phyloP scores from a whole-genome alignment of 176 grass and related monocot genomes.

The Ensete glaucum region DNA sequence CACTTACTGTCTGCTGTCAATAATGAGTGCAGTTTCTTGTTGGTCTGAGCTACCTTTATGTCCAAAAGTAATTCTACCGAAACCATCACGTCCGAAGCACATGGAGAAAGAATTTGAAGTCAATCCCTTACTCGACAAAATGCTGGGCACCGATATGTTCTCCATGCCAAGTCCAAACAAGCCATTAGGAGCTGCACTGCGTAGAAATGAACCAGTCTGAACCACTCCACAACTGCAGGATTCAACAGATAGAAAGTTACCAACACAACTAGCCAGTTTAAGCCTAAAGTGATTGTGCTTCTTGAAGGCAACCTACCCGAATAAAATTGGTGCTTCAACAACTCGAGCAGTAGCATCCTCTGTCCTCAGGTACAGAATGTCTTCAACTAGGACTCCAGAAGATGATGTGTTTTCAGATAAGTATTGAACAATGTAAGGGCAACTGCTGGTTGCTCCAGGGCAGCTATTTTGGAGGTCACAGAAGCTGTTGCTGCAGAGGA shows the following conservation, averaged over 20 bases:
- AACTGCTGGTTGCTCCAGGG: conserved; percentile 23
- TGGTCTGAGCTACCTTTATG: conserved; percentile 38
- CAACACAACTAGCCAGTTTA: too few species aligned
- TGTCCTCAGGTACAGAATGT: conserved; percentile 44
- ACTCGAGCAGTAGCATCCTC: conserved; percentile 3
- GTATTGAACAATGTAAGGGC: conserved; percentile 46
- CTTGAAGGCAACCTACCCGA: conserved; percentile 32
- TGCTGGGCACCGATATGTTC: conserved; percentile 47
- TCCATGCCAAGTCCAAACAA: conserved; percentile 60
- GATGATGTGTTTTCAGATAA: conserved; percentile 45
- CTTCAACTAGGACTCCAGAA: conserved; percentile 60
- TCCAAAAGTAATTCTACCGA: conserved; percentile 74
- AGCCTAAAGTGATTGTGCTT: background rate
- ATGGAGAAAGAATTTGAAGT: conserved; percentile 67
- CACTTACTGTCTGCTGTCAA: conserved; percentile 9
- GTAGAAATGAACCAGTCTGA: conserved; percentile 43
- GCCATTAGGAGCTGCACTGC: conserved; percentile 31
- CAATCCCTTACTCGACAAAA: conserved; percentile 27
- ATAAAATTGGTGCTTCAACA: conserved; percentile 38
- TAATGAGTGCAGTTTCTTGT: conserved; percentile 48
- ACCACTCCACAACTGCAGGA: conserved; percentile 37
- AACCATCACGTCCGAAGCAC: conserved; percentile 55
- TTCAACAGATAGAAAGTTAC: background rate
- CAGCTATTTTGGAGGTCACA: conserved; percentile 45
- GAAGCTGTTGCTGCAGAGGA: conserved; percentile 36